phyloP scores from a whole-genome alignment of 208 protist species.

The Trypanosoma congolense region DNA sequence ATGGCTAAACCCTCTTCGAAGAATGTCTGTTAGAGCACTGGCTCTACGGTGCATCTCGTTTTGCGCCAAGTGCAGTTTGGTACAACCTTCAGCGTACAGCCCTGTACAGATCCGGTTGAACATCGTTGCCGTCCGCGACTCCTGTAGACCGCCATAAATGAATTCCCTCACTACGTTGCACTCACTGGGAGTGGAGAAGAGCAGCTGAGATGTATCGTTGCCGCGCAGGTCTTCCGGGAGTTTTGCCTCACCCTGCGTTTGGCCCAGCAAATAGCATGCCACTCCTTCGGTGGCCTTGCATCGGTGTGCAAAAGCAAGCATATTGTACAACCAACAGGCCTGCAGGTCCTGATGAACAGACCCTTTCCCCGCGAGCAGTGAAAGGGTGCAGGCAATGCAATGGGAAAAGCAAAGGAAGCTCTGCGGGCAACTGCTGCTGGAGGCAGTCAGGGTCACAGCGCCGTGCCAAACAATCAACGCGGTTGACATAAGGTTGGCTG shows the following conservation, averaged over 20 bases:
- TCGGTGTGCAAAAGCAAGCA: conserved; percentile 15
- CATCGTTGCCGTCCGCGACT: background rate
- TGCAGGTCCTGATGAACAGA: background rate
- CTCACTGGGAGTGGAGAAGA: background rate
- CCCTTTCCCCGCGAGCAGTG: background rate
- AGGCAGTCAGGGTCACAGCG: conserved; percentile 2
- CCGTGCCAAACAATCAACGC: conserved; percentile 23
- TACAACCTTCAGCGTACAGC: conserved; percentile 14
- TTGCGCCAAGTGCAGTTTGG: conserved; percentile 2
- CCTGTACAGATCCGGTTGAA: conserved; percentile 13
- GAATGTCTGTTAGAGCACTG: background rate
- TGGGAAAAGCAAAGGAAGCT: conserved; percentile 28
- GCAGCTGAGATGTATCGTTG: background rate
- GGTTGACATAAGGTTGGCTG: conserved; percentile 14
- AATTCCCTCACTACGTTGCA: conserved; percentile 4
- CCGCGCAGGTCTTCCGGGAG: background rate
- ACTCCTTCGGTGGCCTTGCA: conserved; percentile 4
- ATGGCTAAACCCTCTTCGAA: conserved; percentile 2
- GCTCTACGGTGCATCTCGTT: conserved; percentile 5
- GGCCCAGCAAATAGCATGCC: conserved; percentile 14
- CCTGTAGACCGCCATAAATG: conserved; percentile 10
- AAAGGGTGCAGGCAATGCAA: conserved; percentile 6
- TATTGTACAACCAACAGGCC: conserved; percentile 25
- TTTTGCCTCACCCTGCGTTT: conserved; percentile 3
- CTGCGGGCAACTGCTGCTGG: background rate